A percentile compares a stretch with the other conserved stretches of the same genome.
Conservation (phyloP, 441 rosid genomes). For the Adansonia gregorii region DNA sequence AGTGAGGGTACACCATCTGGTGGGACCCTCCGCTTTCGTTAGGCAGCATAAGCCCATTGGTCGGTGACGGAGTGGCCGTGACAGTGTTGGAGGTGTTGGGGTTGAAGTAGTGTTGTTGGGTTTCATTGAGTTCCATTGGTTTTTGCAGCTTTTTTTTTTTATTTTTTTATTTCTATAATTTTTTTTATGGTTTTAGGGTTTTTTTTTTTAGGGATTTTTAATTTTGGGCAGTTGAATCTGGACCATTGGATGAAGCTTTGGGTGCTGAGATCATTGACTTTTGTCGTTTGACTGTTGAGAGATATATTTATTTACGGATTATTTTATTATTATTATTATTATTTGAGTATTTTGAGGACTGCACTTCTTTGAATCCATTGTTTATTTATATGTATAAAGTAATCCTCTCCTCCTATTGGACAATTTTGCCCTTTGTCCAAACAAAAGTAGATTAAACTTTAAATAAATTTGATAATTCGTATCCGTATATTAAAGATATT, state of each 20-base stretch:
- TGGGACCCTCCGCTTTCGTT: conserved; percentile 33
- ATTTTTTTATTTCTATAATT: conserved; percentile 24
- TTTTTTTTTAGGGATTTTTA: conserved; percentile 22
- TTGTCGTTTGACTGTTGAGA: background rate
- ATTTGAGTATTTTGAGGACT: background rate
- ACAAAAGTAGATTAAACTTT: too few relatives aligned
- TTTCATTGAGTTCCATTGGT: conserved; percentile 42
- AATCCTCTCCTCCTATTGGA: background rate
- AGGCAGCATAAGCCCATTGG: conserved; percentile 57
- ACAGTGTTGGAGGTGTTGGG: conserved; percentile 41
- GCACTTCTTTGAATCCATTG: background rate
- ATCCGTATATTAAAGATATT: too few relatives aligned
- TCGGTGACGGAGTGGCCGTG: conserved; percentile 34
- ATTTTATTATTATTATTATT: background rate
- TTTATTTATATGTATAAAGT: background rate
- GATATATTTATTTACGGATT: background rate
- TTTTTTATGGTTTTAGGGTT: conserved; percentile 25
- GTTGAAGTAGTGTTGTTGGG: conserved; percentile 47
- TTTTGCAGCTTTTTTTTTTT: conserved; percentile 26
- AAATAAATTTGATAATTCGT: too few relatives aligned
- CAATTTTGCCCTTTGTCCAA: background rate
- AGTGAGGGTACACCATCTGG: conserved; percentile 63
- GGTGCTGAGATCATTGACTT: conserved; percentile 7
- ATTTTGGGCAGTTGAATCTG: conserved; percentile 15
- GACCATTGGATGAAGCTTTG: conserved; percentile 32